phyloP scores from a whole-genome alignment of 2,329 filamentous ascomycete genomes.

The Hypoxylon sp. region DNA sequence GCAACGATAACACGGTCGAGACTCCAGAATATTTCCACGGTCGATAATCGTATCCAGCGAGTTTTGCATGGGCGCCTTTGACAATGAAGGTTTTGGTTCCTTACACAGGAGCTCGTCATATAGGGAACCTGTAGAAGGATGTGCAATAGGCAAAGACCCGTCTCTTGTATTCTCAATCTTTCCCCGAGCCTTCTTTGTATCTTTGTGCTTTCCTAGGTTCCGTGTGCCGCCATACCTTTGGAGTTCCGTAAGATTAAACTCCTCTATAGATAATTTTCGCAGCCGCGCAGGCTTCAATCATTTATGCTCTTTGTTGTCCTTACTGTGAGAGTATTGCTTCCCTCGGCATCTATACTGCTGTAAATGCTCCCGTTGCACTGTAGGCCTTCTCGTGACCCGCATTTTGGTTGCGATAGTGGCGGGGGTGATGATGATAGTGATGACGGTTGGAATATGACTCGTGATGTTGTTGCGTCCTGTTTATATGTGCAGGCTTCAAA shows the following conservation, averaged over 20 bases:
- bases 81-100: constrained; percentile 12
- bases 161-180: not conserved
- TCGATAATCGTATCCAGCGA: constrained; percentile 1
- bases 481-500: constrained; percentile 64
- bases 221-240: constrained; percentile 45
- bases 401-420: not conserved
- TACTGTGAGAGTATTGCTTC: not conserved
- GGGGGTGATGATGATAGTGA: not conserved
- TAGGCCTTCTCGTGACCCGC: not conserved
- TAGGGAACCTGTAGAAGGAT: constrained; percentile 56
- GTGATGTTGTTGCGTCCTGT: constrained; percentile 51
- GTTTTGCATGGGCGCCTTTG: not conserved
- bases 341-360: not conserved
- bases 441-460: constrained; percentile 32
- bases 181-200: not conserved
- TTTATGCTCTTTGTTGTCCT: not conserved
- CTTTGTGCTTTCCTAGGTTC: constrained; percentile 1
- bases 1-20: constrained; percentile 67
- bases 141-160: constrained; percentile 6
- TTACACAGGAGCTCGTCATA: constrained; percentile 62
- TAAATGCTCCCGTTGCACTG: not conserved
- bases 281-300: not conserved
- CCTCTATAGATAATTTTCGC: not conserved
- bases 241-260: not conserved
- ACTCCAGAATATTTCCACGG: constrained; percentile 53